Conservation (phyloP, 1,284 basidiomycete species). For the Trichosporon faecale region DNA sequence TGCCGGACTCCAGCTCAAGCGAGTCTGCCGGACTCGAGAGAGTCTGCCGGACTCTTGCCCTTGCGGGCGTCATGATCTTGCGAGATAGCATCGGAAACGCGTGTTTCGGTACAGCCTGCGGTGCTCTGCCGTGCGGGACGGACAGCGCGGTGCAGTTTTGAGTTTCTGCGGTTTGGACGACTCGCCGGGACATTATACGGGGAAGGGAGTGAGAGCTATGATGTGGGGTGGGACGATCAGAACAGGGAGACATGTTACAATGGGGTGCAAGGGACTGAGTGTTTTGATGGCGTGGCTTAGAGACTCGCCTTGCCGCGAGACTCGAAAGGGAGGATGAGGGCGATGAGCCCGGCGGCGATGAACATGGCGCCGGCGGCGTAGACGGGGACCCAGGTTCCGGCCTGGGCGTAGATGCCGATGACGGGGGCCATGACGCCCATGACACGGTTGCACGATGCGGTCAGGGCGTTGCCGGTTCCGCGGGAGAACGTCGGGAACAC, state of each 20-base stretch:
- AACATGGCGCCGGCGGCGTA: conserved; percentile 67
- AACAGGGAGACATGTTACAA: not conserved
- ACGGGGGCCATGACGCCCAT: conserved; percentile 54
- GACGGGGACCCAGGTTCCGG: conserved; percentile 62
- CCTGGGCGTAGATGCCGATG: conserved; percentile 34
- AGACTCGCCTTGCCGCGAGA: conserved; percentile 60
- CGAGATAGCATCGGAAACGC: conserved; percentile 2
- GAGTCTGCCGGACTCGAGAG: conserved; percentile 5
- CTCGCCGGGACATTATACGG: not conserved
- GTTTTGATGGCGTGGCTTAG: not conserved
- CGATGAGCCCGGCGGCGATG: conserved; percentile 61
- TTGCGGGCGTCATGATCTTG: not conserved
- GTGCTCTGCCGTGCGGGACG: too few species aligned
- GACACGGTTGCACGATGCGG: conserved; percentile 59
- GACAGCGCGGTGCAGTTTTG: not conserved
- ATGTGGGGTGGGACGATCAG: not conserved
- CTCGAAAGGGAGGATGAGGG: conserved; percentile 68
- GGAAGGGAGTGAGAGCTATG: not conserved
- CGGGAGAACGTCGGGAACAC: conserved; percentile 65
- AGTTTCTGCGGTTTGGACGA: not conserved
- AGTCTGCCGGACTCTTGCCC: conserved; percentile 7
- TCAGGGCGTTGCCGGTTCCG: conserved; percentile 64
- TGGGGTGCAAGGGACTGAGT: not conserved
- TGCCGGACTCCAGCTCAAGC: not conserved
- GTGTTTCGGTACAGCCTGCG: not conserved